Evolutionary conservation across 2,329 filamentous ascomycete species (phyloP).

Genomic region (Verticillium zaregamsianum): DNA sequence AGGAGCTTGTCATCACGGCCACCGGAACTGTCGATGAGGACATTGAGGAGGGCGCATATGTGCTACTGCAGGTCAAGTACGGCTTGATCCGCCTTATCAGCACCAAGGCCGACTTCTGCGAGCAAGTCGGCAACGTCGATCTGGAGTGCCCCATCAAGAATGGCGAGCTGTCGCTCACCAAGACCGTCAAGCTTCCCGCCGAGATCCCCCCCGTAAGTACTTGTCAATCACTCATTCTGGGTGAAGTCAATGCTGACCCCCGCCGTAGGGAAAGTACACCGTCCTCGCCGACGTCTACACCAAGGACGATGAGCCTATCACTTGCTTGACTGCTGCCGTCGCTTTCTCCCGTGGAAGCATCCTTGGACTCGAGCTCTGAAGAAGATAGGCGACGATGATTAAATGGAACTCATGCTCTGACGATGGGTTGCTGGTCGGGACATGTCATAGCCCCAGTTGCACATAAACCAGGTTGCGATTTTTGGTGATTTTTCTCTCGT

Average conservation of each 20-base stretch:
- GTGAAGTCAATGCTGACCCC: conserved; percentile 13
- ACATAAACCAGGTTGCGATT: neutral
- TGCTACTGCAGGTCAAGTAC: conserved; percentile 85
- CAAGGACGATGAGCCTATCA: conserved; percentile 68
- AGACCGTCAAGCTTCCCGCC: conserved; percentile 78
- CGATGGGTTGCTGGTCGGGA: neutral
- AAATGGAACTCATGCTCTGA: neutral
- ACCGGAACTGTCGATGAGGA: conserved; percentile 67
- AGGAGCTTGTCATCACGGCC: conserved; percentile 74
- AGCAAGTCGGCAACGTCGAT: conserved; percentile 84
- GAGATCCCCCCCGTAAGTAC: conserved; percentile 81
- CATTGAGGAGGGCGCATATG: conserved; percentile 75
- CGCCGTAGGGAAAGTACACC: conserved; percentile 74
- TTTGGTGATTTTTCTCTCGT: neutral
- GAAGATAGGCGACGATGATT: neutral
- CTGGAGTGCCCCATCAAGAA: conserved; percentile 83
- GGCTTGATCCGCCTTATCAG: conserved; percentile 86
- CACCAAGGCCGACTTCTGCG: conserved; percentile 78
- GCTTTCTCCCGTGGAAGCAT: conserved; percentile 46
- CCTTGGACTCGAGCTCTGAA: conserved; percentile 37
- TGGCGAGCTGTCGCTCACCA: conserved; percentile 68
- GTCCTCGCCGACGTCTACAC: conserved; percentile 84
- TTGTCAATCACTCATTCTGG: neutral
- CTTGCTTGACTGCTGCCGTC: conserved; percentile 77
- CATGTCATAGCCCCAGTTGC: neutral